Percentiles rank a stretch among this genome's conserved stretches.
phyloP scores from a whole-genome alignment of 805 yeast species.

The Lipomyces anomalus region DNA sequence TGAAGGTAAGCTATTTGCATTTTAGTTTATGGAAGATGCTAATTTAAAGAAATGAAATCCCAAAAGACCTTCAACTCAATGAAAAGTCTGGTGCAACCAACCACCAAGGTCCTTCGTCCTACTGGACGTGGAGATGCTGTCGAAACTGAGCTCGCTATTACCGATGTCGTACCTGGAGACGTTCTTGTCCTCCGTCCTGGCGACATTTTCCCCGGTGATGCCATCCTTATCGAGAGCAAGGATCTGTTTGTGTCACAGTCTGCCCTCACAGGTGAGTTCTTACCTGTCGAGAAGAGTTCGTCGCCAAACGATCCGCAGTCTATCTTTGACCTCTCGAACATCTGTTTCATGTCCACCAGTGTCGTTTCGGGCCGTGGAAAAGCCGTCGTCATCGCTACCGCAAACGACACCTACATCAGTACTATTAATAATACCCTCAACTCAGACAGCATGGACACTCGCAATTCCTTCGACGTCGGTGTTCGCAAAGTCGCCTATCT shows the following conservation, averaged over 20 bases:
- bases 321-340: slow-evolving; percentile 19
- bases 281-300: slow-evolving; percentile 22
- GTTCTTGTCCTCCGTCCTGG: slow-evolving; percentile 80
- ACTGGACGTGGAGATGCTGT: slow-evolving; percentile 12
- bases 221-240: slow-evolving; percentile 60
- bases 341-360: slow-evolving; percentile 22
- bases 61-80: slow-evolving; percentile 22
- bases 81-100: slow-evolving; percentile 21
- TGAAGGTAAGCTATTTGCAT: slow-evolving; percentile 8
- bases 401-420: slow-evolving; percentile 20
- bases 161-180: slow-evolving; percentile 84
- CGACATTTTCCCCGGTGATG: slow-evolving; percentile 87
- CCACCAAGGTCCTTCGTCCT: slow-evolving; percentile 20
- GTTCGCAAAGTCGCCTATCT: slow-evolving; percentile 24
- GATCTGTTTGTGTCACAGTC: slow-evolving; percentile 85
- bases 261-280: slow-evolving; percentile 81
- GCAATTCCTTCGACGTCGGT: slow-evolving; percentile 24
- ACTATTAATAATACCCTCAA: slow-evolving; percentile 25
- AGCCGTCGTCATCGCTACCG: slow-evolving; percentile 21
- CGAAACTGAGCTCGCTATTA: slow-evolving; percentile 48
- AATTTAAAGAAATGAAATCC: slow-evolving; percentile 16
- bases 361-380: slow-evolving; percentile 25
- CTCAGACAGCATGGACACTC: slow-evolving; percentile 24
- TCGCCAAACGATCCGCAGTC: slow-evolving; percentile 17
- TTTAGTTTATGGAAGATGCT: background rate